These are phyloP conservation scores for Chaetothyriales sp. DNA, from an alignment of 2,329 filamentous ascomycete genomes.

Conservation along the genomic window DNA sequence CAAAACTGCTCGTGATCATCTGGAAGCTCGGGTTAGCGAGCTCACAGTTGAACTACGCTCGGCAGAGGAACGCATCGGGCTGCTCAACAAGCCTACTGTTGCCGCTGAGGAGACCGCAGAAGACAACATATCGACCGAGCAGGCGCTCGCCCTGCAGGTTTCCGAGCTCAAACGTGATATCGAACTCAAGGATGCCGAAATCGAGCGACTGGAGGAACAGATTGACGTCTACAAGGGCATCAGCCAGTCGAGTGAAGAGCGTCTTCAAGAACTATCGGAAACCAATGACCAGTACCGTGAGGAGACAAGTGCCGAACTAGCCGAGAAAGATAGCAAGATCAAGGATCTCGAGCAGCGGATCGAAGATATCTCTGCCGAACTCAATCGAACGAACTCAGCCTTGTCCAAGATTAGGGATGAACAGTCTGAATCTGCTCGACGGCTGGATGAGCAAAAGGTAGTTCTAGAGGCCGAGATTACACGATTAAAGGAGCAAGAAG, in stretches of 20 bases:
- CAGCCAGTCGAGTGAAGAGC: conserved; percentile 74
- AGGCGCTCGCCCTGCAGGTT: conserved; percentile 70
- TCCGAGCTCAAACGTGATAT: conserved; percentile 77
- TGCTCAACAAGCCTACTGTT: conserved; percentile 53
- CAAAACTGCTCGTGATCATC: conserved; percentile 77
- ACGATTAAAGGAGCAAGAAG: conserved; percentile 69
- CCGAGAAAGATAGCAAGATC: conserved; percentile 65
- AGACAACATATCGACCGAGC: conserved; percentile 47
- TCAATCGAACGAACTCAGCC: conserved; percentile 67
- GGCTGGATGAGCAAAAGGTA: conserved; percentile 67
- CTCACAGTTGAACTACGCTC: conserved; percentile 74
- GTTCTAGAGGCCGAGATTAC: conserved; percentile 63
- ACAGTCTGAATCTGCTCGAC: conserved; percentile 57
- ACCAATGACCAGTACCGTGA: conserved; percentile 78
- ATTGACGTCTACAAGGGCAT: conserved; percentile 80
- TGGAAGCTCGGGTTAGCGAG: conserved; percentile 79
- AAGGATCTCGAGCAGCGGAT: conserved; percentile 68
- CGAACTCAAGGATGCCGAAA: conserved; percentile 61
- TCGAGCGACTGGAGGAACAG: conserved; percentile 67
- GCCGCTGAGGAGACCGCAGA: conserved; percentile 34
- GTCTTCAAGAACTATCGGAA: conserved; percentile 60
- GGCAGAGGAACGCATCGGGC: conserved; percentile 71
- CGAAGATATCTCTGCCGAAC: conserved; percentile 68
- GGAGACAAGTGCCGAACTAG: conserved; percentile 61
- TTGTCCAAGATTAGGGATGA: conserved; percentile 65